Conservation (phyloP, 305 asterid species). For the Salvia sclarea region DNA sequence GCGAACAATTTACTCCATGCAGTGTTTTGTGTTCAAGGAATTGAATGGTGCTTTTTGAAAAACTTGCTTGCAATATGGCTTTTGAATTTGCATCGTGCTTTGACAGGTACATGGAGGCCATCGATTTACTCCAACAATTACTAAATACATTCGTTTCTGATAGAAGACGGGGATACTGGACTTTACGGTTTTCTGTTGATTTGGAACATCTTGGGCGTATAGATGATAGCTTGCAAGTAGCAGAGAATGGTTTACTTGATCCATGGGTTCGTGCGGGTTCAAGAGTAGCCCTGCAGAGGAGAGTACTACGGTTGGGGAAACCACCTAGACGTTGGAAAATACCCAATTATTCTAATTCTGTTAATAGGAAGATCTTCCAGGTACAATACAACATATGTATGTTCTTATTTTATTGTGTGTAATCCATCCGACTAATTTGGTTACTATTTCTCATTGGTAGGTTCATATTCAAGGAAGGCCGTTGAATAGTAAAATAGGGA, state of each 20-base stretch:
- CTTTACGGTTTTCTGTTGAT: conserved; percentile 82
- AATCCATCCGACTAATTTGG: background rate
- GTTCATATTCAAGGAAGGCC: conserved; percentile 88
- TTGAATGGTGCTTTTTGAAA: background rate
- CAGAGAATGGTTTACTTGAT: conserved; percentile 78
- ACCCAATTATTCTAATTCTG: conserved; percentile 62
- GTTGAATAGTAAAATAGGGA: conserved; percentile 68
- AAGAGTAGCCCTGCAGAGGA: conserved; percentile 76
- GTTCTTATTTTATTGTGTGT: conserved; percentile 11
- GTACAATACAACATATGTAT: conserved; percentile 38
- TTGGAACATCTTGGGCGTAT: conserved; percentile 81
- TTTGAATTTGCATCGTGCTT: conserved; percentile 30
- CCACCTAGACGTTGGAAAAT: conserved; percentile 98
- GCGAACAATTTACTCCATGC: background rate
- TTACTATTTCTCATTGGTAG: conserved; percentile 39
- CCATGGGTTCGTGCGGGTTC: conserved; percentile 97
- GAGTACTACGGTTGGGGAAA: conserved; percentile 81
- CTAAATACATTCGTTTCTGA: conserved; percentile 55
- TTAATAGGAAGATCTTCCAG: conserved; percentile 79
- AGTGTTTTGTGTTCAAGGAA: background rate
- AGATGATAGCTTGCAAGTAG: conserved; percentile 83
- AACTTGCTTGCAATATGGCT: background rate
- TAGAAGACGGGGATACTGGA: conserved; percentile 95
- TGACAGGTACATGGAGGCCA: conserved; percentile 75
- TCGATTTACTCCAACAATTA: conserved; percentile 66